phyloP scores from a whole-genome alignment of 2,329 filamentous ascomycete genomes.

The Xylaria sp. region DNA sequence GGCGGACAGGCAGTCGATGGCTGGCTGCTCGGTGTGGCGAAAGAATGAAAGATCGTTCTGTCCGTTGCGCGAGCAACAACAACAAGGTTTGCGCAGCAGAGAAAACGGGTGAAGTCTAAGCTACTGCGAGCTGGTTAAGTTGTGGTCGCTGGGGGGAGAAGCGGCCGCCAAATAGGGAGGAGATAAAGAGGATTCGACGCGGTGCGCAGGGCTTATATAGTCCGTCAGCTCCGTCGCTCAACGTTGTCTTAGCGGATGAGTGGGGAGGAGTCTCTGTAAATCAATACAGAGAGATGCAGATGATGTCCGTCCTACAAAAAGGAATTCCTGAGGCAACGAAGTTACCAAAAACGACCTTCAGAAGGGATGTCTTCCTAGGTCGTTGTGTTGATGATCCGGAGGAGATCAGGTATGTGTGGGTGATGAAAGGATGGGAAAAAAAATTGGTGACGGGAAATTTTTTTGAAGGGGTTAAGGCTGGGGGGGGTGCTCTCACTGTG shows the following conservation, averaged over 20 bases:
- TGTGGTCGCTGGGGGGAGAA: conserved; percentile 22
- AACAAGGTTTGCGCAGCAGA: conserved; percentile 23
- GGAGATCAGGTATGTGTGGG: conserved; percentile 45
- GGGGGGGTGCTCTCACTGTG: conserved; percentile 25
- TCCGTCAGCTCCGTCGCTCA: conserved; percentile 37
- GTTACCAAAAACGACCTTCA: conserved; percentile 44
- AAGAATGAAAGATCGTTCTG: conserved; percentile 37
- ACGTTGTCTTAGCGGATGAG: conserved; percentile 43
- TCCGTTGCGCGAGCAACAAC: conserved; percentile 39
- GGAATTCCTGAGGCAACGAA: conserved; percentile 34
- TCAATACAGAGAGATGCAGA: conserved; percentile 47
- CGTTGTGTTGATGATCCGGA: conserved; percentile 45
- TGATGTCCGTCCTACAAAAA: conserved; percentile 43
- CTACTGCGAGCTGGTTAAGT: conserved; percentile 29
- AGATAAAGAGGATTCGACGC: conserved; percentile 34
- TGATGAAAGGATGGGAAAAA: conserved; percentile 43
- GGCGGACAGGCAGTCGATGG: conserved; percentile 33
- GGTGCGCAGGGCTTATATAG: conserved; percentile 39
- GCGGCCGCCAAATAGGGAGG: conserved; percentile 19
- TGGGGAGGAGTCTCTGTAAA: conserved; percentile 45
- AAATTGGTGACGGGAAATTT: conserved; percentile 47
- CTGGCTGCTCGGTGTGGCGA: conserved; percentile 39
- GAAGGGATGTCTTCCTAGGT: conserved; percentile 45
- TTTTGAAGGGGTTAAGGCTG: conserved; percentile 45
- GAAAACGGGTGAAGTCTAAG: conserved; percentile 14